A percentile compares a stretch with the other conserved stretches of the same genome.
phyloP scores from a whole-genome alignment of 2,329 filamentous ascomycete species.

The Zymoseptoria pseudotritici region DNA sequence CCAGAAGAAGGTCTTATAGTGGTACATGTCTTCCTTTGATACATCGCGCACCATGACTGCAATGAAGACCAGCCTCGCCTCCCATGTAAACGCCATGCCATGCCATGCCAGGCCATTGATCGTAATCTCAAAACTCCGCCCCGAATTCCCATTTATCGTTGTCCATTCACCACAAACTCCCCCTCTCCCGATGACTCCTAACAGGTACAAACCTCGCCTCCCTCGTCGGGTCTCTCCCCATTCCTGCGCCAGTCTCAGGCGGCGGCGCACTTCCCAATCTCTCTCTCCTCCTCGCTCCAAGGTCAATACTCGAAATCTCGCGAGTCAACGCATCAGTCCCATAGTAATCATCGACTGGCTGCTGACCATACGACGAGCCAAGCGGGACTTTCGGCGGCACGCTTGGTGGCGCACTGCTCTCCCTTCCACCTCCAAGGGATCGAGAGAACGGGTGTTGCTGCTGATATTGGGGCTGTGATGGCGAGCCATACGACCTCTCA shows the following conservation, averaged over 20 bases:
- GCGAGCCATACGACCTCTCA: slow-evolving; percentile 23
- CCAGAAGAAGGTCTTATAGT: not conserved
- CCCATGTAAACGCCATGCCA: not conserved
- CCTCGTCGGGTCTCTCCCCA: not conserved
- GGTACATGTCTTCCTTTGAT: not conserved
- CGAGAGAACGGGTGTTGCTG: slow-evolving; percentile 42
- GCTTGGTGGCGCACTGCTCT: slow-evolving; percentile 5
- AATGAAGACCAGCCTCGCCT: not conserved
- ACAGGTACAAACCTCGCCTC: slow-evolving; percentile 25
- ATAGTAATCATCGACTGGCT: slow-evolving; percentile 27
- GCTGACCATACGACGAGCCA: slow-evolving; percentile 1
- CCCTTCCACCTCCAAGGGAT: slow-evolving; percentile 23
- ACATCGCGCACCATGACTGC: not conserved
- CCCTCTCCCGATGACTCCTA: slow-evolving; percentile 26
- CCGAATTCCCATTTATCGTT: not conserved
- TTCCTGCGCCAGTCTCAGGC: not conserved
- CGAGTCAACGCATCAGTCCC: slow-evolving; percentile 55
- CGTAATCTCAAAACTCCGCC: not conserved
- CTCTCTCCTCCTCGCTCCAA: slow-evolving; percentile 26
- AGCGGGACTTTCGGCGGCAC: slow-evolving; percentile 17
- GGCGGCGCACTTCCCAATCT: not conserved
- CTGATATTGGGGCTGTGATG: not conserved
- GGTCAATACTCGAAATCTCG: slow-evolving; percentile 54
- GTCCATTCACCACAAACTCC: slow-evolving; percentile 21
- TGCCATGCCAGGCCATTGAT: not conserved